Percentiles rank a stretch among this genome's conserved stretches.
Conservation (phyloP, 2,329 filamentous ascomycete species). For the Fusarium pseudocircinatum region DNA sequence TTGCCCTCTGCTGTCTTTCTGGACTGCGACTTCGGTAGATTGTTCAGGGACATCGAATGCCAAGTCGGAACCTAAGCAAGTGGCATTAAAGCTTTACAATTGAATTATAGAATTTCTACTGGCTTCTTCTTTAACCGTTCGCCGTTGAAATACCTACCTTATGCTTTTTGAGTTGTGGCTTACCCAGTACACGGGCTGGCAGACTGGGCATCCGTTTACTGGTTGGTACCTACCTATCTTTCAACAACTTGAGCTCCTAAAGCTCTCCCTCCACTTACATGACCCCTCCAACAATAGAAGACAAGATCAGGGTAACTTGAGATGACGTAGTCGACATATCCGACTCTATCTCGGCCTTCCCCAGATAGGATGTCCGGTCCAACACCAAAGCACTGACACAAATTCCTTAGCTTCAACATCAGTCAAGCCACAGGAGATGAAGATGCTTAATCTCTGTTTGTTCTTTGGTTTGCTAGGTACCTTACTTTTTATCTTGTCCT, state of each 20-base stretch:
- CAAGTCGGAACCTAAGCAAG: slow-evolving; percentile 5
- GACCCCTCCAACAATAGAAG: not conserved
- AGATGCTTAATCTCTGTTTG: not conserved
- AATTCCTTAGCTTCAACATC: not conserved
- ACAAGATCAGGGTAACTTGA: not conserved
- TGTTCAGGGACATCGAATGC: not conserved
- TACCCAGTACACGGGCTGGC: not conserved
- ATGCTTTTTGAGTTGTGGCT: not conserved
- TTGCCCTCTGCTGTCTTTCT: not conserved
- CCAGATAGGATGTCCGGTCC: not conserved
- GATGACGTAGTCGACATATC: slow-evolving; percentile 23
- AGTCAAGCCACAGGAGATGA: slow-evolving; percentile 1
- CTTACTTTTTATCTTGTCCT: not conserved
- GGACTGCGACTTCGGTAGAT: not conserved
- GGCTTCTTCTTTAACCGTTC: not conserved
- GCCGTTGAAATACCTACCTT: not conserved
- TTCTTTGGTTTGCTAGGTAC: not conserved
- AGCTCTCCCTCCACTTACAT: not conserved
- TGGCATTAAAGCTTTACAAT: not conserved
- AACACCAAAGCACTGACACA: not conserved
- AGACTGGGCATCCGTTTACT: not conserved
- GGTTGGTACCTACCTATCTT: not conserved
- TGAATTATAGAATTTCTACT: not conserved
- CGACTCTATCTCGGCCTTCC: not conserved
- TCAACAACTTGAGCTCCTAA: not conserved